Evolutionary conservation across 805 yeast species (phyloP).

Genomic region (Lachancea kluyveri): DNA sequence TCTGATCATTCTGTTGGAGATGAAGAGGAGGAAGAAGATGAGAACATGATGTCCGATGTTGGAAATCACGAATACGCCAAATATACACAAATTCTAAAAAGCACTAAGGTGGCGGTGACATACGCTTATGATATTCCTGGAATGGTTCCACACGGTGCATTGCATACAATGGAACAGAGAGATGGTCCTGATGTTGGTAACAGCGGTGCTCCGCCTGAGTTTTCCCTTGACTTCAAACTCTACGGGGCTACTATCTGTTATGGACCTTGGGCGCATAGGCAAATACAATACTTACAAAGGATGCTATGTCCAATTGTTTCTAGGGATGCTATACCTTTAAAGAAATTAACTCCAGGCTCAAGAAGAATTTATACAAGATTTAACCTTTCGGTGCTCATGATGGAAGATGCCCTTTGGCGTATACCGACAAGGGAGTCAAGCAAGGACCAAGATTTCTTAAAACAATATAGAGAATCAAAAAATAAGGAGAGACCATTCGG

Average conservation of each 20-base stretch:
- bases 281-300: slow-evolving; percentile 57
- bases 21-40: slow-evolving; percentile 28
- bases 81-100: slow-evolving; percentile 60
- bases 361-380: slow-evolving; percentile 52
- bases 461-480: slow-evolving; percentile 27
- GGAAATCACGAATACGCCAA: slow-evolving; percentile 71
- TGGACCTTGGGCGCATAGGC: slow-evolving; percentile 96
- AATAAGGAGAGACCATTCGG: slow-evolving; percentile 66
- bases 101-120: slow-evolving; percentile 46
- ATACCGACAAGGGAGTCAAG: slow-evolving; percentile 82
- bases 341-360: slow-evolving; percentile 42
- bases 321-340: slow-evolving; percentile 44
- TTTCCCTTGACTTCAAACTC: slow-evolving; percentile 55
- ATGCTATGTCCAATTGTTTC: slow-evolving; percentile 64
- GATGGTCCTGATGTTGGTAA: slow-evolving; percentile 54
- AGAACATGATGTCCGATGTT: slow-evolving; percentile 26
- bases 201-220: slow-evolving; percentile 50
- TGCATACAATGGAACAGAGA: slow-evolving; percentile 24
- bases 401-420: slow-evolving; percentile 63
- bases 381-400: slow-evolving; percentile 46
- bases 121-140: slow-evolving; percentile 78
- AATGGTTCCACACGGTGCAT: slow-evolving; percentile 37
- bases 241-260: slow-evolving; percentile 64
- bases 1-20: no score
- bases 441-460: slow-evolving; percentile 51